Base-by-base conservation (phyloP, 305 asterid species). In the Ilex paraguariensis region DNA sequence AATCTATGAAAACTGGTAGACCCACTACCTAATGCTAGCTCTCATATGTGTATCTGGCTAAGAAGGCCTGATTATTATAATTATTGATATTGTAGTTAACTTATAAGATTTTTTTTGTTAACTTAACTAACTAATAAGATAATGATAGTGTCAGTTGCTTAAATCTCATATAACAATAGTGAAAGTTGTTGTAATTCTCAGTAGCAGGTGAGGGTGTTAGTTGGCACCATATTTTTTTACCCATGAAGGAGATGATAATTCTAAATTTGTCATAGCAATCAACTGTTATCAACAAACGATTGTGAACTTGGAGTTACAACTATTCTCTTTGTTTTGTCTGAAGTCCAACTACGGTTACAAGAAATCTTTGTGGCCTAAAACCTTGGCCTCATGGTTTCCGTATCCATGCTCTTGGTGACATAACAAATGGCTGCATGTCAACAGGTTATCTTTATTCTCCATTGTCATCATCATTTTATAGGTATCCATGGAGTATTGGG, bases 341-440 rank as follows among this genome's bases (percentile, higher is more conserved):
- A 92, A 97, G 76, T 61, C 82, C 88, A 28, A 89, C 98, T 45
- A 84, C 86, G 15, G 95, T 92, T 11, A 81, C 80, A 15, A 95
- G 97, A 76, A 80, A 68, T 57, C 67, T 93, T 56, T 73, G 92
- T 49, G 96, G 98, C 70, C 88, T 93, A 7, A 86, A 80, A 75
- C 95, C 95, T 14, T 97, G 98, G 46, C 86, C 45, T 63, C 99
- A 90, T 59, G 99, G 99, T 66, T 90, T 90, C 78, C 96, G 87
- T 53, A 94, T 90, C 46, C 96, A 92, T 56, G 95, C 98, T 65
- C 95, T 90, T 70, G 97, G 98, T 67, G 97, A 92, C 88, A 92
- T 97, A 58, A 92, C 97, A 73, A 92, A 92, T 13, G 97, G 97
- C 33, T 92, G 97, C 67, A 61, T 87, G 94, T 92, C 97, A 56